Base-by-base conservation (phyloP, 2,329 filamentous ascomycete species). In the Stemphylium beticola region DNA sequence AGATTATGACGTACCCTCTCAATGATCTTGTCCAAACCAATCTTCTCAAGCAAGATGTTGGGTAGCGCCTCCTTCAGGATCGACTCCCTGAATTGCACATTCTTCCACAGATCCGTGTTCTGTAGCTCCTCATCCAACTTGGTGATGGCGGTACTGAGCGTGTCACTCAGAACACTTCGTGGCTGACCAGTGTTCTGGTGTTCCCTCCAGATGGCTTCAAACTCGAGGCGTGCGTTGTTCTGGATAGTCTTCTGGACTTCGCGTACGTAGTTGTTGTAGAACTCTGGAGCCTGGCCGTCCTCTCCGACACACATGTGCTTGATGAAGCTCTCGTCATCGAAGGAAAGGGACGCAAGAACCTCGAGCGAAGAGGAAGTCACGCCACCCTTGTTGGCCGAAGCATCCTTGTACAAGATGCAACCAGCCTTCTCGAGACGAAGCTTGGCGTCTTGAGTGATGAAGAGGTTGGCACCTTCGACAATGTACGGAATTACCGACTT, bases 401-500 rank as follows among this genome's bases (percentile, higher is more conserved):
- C 95, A 76, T 99, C 95, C 81, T 99, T 99, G 87, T 92, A 97
- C 36, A 99, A 79, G 67, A 98, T 87, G 72, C 92, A 96, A 56
- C 95, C 95, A n/a, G 93, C 93, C 67, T 92, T 89, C 79, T 99
- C 95, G 12, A 99, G 86, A 20, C 92, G 90, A 50, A 98, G 84
- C 81, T 98, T 98, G 67, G 93, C 93, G 69, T 99, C 95, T 77
- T 99, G 95, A 0, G 95, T 97, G 78, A 99, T 96, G 85, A 99
- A 99, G 49, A 99, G 83, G 76, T 98, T 99, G 77, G 95, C 95
- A 48, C 95, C 95, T 79, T 99, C 95, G 39, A 99, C 93, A 49
- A 99, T 95, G 79, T 96, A 99, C 0, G 93, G 93, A 57, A 99
- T 89, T 10, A 84, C 86, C 18, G 85, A 83, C 81, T 96, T 97